These are phyloP conservation scores for Candida boleticola DNA, from an alignment of 805 yeast species.

Conservation along the genomic window DNA sequence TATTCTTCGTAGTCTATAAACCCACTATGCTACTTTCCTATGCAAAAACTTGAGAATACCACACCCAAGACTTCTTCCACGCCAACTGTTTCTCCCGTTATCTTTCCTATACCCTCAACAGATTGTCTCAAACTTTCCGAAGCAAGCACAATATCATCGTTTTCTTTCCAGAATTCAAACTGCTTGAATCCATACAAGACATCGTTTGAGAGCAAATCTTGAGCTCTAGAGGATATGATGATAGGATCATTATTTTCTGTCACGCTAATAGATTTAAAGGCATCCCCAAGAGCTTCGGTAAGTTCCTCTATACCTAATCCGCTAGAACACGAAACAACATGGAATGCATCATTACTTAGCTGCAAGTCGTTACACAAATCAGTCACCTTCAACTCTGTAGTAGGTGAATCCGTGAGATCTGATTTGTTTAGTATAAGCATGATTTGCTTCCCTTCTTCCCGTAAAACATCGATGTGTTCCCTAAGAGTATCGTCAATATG, in stretches of 20 bases:
- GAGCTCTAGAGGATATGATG: slow-evolving; percentile 69
- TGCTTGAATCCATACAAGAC: slow-evolving; percentile 73
- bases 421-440: slow-evolving; percentile 57
- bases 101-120: slow-evolving; percentile 84
- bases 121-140: slow-evolving; percentile 72
- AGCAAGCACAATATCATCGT: slow-evolving; percentile 75
- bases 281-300: slow-evolving; percentile 34
- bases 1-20: too few relatives aligned
- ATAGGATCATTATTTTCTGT: slow-evolving; percentile 62
- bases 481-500: slow-evolving; percentile 32
- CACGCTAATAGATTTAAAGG: slow-evolving; percentile 49
- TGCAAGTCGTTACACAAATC: slow-evolving; percentile 10
- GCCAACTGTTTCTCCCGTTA: slow-evolving; percentile 87
- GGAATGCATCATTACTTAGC: slow-evolving; percentile 14
- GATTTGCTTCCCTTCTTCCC: slow-evolving; percentile 28
- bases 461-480: slow-evolving; percentile 33
- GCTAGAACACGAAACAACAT: slow-evolving; percentile 57
- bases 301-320: slow-evolving; percentile 56
- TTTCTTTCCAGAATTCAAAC: slow-evolving; percentile 48
- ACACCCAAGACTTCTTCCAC: slow-evolving; percentile 89
- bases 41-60: slow-evolving; percentile 88
- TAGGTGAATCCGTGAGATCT: slow-evolving; percentile 42
- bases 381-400: slow-evolving; percentile 16
- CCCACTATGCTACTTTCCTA: slow-evolving; percentile 81
- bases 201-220: slow-evolving; percentile 71